Evolutionary conservation across 2,329 filamentous ascomycete species (phyloP).

Genomic region (Teratosphaeria epicoccoides): DNA sequence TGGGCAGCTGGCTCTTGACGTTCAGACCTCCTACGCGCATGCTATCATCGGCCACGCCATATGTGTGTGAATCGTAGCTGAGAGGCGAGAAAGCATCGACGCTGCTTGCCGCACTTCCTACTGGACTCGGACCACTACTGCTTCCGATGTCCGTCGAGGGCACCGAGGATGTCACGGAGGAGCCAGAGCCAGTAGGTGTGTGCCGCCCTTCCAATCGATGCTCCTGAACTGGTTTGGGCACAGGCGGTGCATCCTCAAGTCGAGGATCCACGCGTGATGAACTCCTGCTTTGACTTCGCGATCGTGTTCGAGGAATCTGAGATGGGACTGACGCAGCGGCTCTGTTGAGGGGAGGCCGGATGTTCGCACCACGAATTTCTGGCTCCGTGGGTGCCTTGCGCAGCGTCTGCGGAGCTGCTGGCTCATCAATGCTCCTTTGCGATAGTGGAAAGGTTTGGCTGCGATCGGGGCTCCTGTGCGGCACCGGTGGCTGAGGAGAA

Average conservation of each 20-base stretch:
- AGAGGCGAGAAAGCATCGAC: constrained; percentile 19
- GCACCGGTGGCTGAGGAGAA: constrained; percentile 6
- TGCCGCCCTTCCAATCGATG: constrained; percentile 18
- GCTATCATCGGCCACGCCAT: constrained; percentile 15
- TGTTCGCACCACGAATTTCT: constrained; percentile 6
- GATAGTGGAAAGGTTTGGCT: constrained; percentile 13
- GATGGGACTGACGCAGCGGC: constrained; percentile 1
- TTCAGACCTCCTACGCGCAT: constrained; percentile 16
- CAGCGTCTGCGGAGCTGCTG: constrained; percentile 3
- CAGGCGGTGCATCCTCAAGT: constrained; percentile 23
- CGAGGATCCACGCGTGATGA: constrained; percentile 17
- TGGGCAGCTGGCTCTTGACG: constrained; percentile 12
- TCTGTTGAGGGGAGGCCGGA: constrained; percentile 8
- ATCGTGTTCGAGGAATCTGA: constrained; percentile 5
- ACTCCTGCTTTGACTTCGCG: constrained; percentile 14
- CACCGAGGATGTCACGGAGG: constrained; percentile 20
- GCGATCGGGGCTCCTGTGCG: constrained; percentile 8
- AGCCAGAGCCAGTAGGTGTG: constrained; percentile 20
- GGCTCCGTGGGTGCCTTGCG: constrained; percentile 10
- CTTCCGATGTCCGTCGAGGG: constrained; percentile 16
- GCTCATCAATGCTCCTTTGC: constrained; percentile 4
- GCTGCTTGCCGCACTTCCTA: constrained; percentile 24
- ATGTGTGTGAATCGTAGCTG: constrained; percentile 4
- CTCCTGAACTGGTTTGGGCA: constrained; percentile 20
- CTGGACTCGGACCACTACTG: constrained; percentile 20